phyloP scores from a whole-genome alignment of 805 yeast species.

The Metschnikowia santaceciliae region DNA sequence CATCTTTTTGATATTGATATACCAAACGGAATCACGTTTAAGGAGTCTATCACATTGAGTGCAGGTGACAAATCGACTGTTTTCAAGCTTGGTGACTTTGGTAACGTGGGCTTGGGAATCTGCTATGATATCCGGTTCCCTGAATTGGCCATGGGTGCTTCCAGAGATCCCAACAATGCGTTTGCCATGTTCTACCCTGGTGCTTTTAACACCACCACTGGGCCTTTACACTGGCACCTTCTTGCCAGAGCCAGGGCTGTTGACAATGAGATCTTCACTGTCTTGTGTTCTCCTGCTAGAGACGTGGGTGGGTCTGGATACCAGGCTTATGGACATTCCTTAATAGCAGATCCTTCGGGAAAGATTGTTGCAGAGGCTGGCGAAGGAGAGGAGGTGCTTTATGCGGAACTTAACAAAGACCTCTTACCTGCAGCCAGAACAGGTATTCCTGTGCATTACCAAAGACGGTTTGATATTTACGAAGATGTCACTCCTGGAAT shows the following conservation, averaged over 20 bases:
- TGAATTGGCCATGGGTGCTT: conserved; percentile 67
- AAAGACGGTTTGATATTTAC: conserved; percentile 69
- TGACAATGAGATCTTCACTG: conserved; percentile 54
- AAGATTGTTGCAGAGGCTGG: conserved; percentile 67
- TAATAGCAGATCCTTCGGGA: conserved; percentile 63
- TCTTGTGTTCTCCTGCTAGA: conserved; percentile 87
- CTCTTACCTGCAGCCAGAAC: conserved; percentile 53
- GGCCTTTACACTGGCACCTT: conserved; percentile 80
- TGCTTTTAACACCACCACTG: conserved; percentile 81
- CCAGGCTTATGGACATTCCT: conserved; percentile 65
- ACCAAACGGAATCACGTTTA: conserved; percentile 85
- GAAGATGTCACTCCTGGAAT: conserved; percentile 29
- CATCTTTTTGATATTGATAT: conserved; percentile 92
- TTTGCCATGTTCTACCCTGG: conserved; percentile 81
- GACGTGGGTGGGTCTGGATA: conserved; percentile 52
- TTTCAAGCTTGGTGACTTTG: conserved; percentile 51
- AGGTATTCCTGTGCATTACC: conserved; percentile 65
- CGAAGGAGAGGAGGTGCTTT: conserved; percentile 70
- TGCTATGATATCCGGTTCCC: conserved; percentile 83
- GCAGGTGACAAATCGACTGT: conserved; percentile 85
- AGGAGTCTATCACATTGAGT: conserved; percentile 70
- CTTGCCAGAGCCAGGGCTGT: conserved; percentile 71
- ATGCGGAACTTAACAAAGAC: conserved; percentile 68
- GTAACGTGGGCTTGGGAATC: conserved; percentile 71
- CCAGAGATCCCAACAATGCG: conserved; percentile 54